Base-by-base conservation (phyloP, 2,329 filamentous ascomycete species). In the Clarireedia paspali region DNA sequence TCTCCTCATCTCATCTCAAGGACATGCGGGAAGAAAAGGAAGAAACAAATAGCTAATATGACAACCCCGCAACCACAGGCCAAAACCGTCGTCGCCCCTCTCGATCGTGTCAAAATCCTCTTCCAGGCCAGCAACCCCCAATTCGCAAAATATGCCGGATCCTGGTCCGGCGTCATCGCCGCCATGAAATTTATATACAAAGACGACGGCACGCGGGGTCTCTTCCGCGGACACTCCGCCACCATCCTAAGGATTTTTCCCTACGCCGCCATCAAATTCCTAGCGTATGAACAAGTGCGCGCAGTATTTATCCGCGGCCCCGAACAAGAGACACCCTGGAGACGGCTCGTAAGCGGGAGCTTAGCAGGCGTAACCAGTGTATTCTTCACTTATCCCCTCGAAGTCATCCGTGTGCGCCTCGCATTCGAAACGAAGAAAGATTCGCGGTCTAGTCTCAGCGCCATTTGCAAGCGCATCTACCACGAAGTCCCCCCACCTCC, bases 51-150 rank as follows among this genome's bases (percentile, higher is more conserved):
- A 47, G 12, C 51, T 53, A 30, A 53, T 20, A 17, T 2, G 1
- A 14, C 20, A 14, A 17, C 2, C 26, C 12, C n/a, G 7, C 3
- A 17, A 36, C 38, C 17, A 51, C 64, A 96, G 91, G 94, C 88
- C 59, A 99, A 99, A 78, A 96, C 92, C 0, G 78, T 95, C 6
- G 95, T 99, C 39, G 94, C 91, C 24, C 94, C 94, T 24, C 87
- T 99, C 61, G 94, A 99, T 73, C 87, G 94, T 63, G 94, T 99
- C 67, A 99, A 99, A 74, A 99, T 99, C 68, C 87, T 99, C 56
- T 97, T 99, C 74, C 94, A 99, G 71, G 88, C 94, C 52, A 90
- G 88, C 67, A 96, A 94, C 67, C 94, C 94, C 3, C 87, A 94
- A 64, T 99, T 96, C 70, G 82, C 87, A 53, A 96, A 95, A 73